Evolutionary conservation across 2,329 filamentous ascomycete genomes (phyloP), one percentile per base, ranked within the genome.

Genomic region (Chrysoporthe deuterocubensis): DNA sequence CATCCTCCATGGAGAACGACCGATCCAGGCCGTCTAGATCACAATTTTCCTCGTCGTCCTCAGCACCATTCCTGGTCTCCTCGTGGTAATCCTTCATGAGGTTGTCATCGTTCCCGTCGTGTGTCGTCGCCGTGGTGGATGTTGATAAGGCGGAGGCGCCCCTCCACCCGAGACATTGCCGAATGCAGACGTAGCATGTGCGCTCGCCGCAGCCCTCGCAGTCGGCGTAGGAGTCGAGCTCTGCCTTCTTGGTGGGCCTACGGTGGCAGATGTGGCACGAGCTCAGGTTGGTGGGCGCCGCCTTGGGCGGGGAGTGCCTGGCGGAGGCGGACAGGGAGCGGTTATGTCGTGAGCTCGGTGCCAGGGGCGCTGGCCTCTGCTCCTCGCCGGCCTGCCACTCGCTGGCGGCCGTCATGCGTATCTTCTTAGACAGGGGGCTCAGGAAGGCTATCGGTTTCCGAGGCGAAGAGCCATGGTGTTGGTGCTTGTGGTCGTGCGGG

Each of bases 241-340:
- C 89, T 6, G 83, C 83, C 75, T 87, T 90, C 72, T 87, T 87
- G 64, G 83, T 89, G 1, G 90, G 90, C 65, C 85, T 85, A 54
- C 88, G 85, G 73, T 86, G 85, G 81, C 90, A 92, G 71, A 91
- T 86, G 78, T 92, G 88, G 76, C 90, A 92, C 0, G 89, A 84
- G 50, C 78, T 80, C 37, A 88, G 79, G 18, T 69, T 63, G 21
- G 65, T 71, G 46, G 69, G 56, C 67, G 67, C 16, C 14, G 67
- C 62, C 48, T 40, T 70, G 42, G 71, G 67, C 65, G 69, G 60
- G 42, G 68, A 62, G 32, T 71, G 64, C 64, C 46, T 70, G 50
- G 69, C 40, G 60, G 66, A 54, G 32, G 63, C 62, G 26, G 63
- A 70, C 16, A 60, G 67, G 26, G 68, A 40, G 62, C 62, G 62